Evolutionary conservation across 176 grass and related monocot species (phyloP).

Genomic region (Lolium perenne): DNA sequence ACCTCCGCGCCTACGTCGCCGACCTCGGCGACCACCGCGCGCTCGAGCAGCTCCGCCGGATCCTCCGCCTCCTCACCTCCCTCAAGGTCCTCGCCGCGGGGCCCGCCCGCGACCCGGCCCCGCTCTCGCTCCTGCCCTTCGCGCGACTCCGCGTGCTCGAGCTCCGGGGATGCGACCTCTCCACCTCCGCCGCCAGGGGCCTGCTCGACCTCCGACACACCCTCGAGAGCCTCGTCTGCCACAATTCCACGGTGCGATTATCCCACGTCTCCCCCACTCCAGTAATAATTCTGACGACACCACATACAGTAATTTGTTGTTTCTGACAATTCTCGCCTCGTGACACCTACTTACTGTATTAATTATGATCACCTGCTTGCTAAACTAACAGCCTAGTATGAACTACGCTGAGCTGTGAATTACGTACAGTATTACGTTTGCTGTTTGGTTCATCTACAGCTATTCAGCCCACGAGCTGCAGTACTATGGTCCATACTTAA

Average conservation of each 20-base stretch:
- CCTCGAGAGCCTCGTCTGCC: slow-evolving; percentile 80
- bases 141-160: slow-evolving; percentile 73
- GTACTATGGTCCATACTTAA: slow-evolving; percentile 29
- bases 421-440: background rate
- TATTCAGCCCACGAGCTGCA: slow-evolving; percentile 35
- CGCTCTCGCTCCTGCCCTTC: slow-evolving; percentile 80
- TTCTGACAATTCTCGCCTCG: background rate
- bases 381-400: background rate
- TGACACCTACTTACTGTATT: slow-evolving; percentile 9
- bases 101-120: slow-evolving; percentile 72
- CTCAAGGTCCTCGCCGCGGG: slow-evolving; percentile 77
- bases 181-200: slow-evolving; percentile 71
- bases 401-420: slow-evolving; percentile 22
- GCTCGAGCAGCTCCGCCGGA: slow-evolving; percentile 87
- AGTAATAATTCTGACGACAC: background rate
- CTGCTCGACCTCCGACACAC: slow-evolving; percentile 86
- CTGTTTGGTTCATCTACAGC: slow-evolving; percentile 40
- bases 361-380: slow-evolving; percentile 29
- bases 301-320: background rate
- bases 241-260: slow-evolving; percentile 81
- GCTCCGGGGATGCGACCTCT: slow-evolving; percentile 81
- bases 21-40: slow-evolving; percentile 96
- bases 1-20: slow-evolving; percentile 93
- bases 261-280: background rate
- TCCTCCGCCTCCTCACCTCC: slow-evolving; percentile 78